Evolutionary conservation across 1,284 basidiomycete genomes (phyloP).

Genomic region (Heterobasidion parviporum): DNA sequence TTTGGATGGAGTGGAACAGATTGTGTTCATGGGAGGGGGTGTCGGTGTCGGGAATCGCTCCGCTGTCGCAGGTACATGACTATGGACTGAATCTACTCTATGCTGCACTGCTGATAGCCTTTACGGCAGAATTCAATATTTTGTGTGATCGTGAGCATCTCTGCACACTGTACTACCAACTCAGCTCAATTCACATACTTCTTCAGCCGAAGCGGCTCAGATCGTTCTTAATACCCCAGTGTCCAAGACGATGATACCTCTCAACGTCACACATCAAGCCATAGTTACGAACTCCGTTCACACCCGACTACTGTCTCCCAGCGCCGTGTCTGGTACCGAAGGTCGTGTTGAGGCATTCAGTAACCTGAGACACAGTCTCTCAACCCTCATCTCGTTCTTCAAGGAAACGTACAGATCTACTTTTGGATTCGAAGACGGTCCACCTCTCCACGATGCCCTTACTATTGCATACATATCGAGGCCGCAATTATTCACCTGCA

Average conservation of each 20-base stretch:
- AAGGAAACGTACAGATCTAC: constrained; percentile 57
- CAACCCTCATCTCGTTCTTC: constrained; percentile 67
- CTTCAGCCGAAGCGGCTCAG: constrained; percentile 67
- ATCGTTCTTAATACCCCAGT: constrained; percentile 62
- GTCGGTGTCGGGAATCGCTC: constrained; percentile 76
- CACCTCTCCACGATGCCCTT: constrained; percentile 77
- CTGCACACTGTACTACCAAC: background rate
- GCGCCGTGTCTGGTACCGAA: constrained; percentile 5
- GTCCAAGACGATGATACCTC: constrained; percentile 63
- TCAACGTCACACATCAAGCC: constrained; percentile 80
- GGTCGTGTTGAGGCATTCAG: constrained; percentile 36
- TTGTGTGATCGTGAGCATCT: constrained; percentile 66
- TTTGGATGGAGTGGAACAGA: constrained; percentile 59
- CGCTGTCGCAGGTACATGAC: constrained; percentile 52
- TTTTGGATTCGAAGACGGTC: constrained; percentile 69
- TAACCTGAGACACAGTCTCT: constrained; percentile 62
- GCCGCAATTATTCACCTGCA: constrained; percentile 54
- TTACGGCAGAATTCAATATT: constrained; percentile 66
- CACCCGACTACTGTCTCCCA: constrained; percentile 32
- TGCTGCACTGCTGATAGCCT: background rate
- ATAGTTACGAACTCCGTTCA: constrained; percentile 57
- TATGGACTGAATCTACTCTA: background rate
- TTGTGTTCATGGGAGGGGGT: constrained; percentile 87
- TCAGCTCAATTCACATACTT: background rate
- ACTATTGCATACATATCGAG: constrained; percentile 65